Base-by-base conservation (phyloP, 805 yeast genomes). In the Isabelozyma rhagii region DNA sequence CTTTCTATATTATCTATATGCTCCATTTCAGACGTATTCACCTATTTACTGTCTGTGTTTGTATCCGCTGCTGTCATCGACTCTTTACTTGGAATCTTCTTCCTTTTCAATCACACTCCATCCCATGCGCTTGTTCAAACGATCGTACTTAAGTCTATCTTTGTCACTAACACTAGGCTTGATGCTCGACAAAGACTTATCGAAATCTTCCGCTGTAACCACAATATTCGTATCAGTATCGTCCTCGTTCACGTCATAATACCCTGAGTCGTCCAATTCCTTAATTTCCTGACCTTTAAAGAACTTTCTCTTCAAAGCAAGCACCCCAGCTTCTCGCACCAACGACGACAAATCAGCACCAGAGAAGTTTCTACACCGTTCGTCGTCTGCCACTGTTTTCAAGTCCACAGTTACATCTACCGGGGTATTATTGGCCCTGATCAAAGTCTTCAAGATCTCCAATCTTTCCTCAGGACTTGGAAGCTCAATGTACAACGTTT, bases 331-430 rank as follows among this genome's bases (percentile, higher is more conserved):
- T 63, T 94, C 98, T 60, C 97, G 79, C 1, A 89, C 93, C 50
- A 94, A 71, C 3, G 97, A 90, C 1, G 96, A 90, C 49, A 94
- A 76, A 75, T 94, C 99, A 0, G 99, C 99, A 63, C 99, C 99
- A 3, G 96, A 87, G 64, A 89, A 94, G 69, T 90, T 93, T 53
- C 89, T 77, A 69, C 97, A 87, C 57, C 92, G 79, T 53, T 81
- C 85, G 66, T 90, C 96, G 39, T 78, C 75, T 0, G 96, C 91
- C 47, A 93, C 74, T 0, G 65, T 54, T 2, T 61, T 61, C 38
- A 93, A 72, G 54, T 89, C 82, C 18, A 94, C 92, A 21, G 77
- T 74, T 0, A 66, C 46, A 17, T 78, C 80, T 15, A 93, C 56
- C 5, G 99, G 99, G 0, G 97, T 87, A 18, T 82, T 80, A 60